Evolutionary conservation across 179 eudicot species (phyloP), one percentile per base, ranked within the genome.

Genomic region (Beta corolliflora): DNA sequence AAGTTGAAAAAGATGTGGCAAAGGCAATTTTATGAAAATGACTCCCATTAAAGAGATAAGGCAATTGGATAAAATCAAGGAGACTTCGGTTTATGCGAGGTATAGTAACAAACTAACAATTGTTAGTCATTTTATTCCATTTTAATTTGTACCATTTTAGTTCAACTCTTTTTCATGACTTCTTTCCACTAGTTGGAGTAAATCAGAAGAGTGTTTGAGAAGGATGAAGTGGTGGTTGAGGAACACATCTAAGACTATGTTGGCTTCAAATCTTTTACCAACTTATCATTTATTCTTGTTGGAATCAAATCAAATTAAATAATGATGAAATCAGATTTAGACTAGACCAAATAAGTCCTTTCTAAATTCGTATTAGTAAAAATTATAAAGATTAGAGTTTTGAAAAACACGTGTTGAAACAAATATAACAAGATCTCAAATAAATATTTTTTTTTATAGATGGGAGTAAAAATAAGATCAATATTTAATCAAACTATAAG

Each of bases 1-100:
- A 78, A 82, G 67, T 82, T 72, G 84, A 78, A 70, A 82, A 72
- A 59, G 80, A 77, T 70, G 79, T 80, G 3, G 77, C 61, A 63
- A 74, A 63, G 54, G 53, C 65, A 64, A 54, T 36, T 73, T 68
- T 44, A 54, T 64, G 82, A 54, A 81, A 81, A 65, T 75, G 79
- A 65, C 63, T 74, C 4, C 25, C 12, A 55, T 41, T 25, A 52
- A 60, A 73, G 54, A 64, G 67, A 74, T 81, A 52, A 81, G 21
- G 73, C 54, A 73, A 61, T 60, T 80, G 41, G 72, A 80, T 73
- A 63, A n/a, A 46, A 68, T 76, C 71, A 76, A 76, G 8, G 18
- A 76, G 80, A 76, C 69, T 76, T 81, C 13, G 41, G 23, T 12
- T 77, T 21, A 14, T 66, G 73, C 63, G 21, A 65, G 25, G 71